Evolutionary conservation across 2,329 filamentous ascomycete genomes (phyloP).

Genomic region (Microcera coccophila): DNA sequence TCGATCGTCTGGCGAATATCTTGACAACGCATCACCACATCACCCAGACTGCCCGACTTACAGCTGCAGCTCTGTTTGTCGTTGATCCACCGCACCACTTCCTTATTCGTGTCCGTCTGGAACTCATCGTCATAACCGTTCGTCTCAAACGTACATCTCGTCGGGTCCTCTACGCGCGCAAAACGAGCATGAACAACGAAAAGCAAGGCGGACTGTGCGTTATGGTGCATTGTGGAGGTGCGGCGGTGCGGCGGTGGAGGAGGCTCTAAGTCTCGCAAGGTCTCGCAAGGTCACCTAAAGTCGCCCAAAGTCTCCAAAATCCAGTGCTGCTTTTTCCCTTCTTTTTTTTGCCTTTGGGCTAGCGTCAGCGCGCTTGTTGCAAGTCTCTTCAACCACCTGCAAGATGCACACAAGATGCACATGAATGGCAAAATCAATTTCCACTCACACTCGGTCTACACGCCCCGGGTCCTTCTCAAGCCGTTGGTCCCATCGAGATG

Average conservation of each 20-base stretch:
- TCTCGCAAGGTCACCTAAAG: conserved; percentile 11
- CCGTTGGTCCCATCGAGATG: not conserved
- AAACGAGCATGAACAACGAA: conserved; percentile 17
- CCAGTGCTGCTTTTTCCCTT: conserved; percentile 36
- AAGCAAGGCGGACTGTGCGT: conserved; percentile 14
- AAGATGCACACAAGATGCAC: conserved; percentile 1
- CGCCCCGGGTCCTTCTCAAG: not conserved
- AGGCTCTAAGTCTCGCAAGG: conserved; percentile 13
- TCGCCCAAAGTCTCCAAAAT: conserved; percentile 24
- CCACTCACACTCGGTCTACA: not conserved
- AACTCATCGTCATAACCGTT: not conserved
- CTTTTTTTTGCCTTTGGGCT: conserved; percentile 25
- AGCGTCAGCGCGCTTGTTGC: conserved; percentile 32
- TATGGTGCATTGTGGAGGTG: too few relatives aligned
- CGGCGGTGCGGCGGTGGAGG: not conserved
- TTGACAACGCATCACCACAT: conserved; percentile 52
- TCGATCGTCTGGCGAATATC: conserved; percentile 33
- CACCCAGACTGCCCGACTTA: conserved; percentile 25
- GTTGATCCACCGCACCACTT: too few relatives aligned
- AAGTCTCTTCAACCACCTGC: conserved; percentile 12
- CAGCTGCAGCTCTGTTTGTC: conserved; percentile 29
- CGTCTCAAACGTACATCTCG: conserved; percentile 11
- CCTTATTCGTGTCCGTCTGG: conserved; percentile 5
- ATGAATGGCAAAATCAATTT: conserved; percentile 1
- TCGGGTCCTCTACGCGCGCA: conserved; percentile 9